phyloP scores from a whole-genome alignment of 2,329 filamentous ascomycete genomes.

The Paecilomyces fulvus region DNA sequence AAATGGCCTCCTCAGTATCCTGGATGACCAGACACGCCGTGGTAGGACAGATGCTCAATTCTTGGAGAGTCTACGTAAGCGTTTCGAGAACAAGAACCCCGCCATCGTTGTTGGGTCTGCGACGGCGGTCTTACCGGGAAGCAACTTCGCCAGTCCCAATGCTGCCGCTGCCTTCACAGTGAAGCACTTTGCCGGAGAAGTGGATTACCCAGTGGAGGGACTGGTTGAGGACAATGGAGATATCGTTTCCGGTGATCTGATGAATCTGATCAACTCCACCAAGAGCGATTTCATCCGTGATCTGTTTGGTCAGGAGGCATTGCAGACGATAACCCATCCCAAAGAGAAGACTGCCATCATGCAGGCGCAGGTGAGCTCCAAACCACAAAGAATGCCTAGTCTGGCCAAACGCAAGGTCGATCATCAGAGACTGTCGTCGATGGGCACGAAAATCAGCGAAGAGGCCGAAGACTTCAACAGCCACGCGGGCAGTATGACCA shows the following conservation, averaged over 20 bases:
- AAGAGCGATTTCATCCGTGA: slow-evolving; percentile 83
- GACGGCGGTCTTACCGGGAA: slow-evolving; percentile 70
- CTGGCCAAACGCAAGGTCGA: slow-evolving; percentile 73
- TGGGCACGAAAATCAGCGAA: slow-evolving; percentile 19
- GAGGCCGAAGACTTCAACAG: slow-evolving; percentile 34
- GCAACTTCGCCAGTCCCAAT: slow-evolving; percentile 83
- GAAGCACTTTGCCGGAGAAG: slow-evolving; percentile 91
- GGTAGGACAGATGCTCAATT: slow-evolving; percentile 84
- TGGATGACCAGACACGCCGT: slow-evolving; percentile 90
- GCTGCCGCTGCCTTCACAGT: slow-evolving; percentile 75
- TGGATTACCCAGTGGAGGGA: slow-evolving; percentile 83
- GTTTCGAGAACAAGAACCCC: slow-evolving; percentile 90
- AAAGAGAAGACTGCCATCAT: slow-evolving; percentile 84
- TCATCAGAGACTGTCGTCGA: slow-evolving; percentile 36
- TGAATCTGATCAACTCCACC: slow-evolving; percentile 84
- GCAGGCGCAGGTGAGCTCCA: slow-evolving; percentile 93
- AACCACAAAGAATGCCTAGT: slow-evolving; percentile 84
- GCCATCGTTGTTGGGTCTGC: slow-evolving; percentile 72
- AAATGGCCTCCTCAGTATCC: slow-evolving; percentile 85
- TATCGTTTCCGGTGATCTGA: slow-evolving; percentile 87
- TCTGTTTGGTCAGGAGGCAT: slow-evolving; percentile 89
- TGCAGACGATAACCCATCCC: slow-evolving; percentile 89
- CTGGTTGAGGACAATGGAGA: slow-evolving; percentile 94
- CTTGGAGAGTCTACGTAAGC: slow-evolving; percentile 80
- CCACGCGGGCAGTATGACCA: slow-evolving; percentile 21